Conservation (phyloP, 2,329 filamentous ascomycete genomes). For the Curvularia verruculosa region DNA sequence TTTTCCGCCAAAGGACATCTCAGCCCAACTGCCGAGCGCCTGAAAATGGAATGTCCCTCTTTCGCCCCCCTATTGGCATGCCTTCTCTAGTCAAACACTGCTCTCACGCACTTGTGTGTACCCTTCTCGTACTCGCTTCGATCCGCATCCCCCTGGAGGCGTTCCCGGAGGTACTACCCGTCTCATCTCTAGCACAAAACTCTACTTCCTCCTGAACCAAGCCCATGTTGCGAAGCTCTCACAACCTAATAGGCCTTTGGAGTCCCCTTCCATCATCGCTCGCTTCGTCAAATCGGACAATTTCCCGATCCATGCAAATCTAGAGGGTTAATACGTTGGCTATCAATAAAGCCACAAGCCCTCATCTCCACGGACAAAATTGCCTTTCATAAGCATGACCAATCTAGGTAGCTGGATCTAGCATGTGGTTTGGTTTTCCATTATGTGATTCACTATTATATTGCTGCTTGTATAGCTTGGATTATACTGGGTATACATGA, state of each 20-base stretch:
- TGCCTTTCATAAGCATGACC: neutral
- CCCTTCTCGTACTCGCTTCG: conserved; percentile 3
- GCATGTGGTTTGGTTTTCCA: neutral
- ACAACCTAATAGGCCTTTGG: too few relatives aligned
- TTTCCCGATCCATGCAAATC: neutral
- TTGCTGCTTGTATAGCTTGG: conserved; percentile 2
- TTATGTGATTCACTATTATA: conserved; percentile 3
- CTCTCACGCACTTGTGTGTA: neutral
- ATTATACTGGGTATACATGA: conserved; percentile 3
- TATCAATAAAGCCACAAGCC: neutral
- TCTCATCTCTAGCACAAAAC: neutral
- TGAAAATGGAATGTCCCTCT: neutral
- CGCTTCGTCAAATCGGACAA: neutral
- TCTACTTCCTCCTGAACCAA: neutral
- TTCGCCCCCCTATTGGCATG: neutral
- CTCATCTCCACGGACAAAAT: neutral
- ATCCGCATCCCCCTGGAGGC: neutral
- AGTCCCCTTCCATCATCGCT: neutral
- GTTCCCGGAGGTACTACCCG: conserved; percentile 3
- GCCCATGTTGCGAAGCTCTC: neutral
- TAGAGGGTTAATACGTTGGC: neutral
- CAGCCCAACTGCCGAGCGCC: neutral
- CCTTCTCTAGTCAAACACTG: neutral
- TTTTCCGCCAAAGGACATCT: neutral
- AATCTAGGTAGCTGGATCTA: neutral